phyloP scores from a whole-genome alignment of 768 basidiomycete species.

The Tylopilus balloui region DNA sequence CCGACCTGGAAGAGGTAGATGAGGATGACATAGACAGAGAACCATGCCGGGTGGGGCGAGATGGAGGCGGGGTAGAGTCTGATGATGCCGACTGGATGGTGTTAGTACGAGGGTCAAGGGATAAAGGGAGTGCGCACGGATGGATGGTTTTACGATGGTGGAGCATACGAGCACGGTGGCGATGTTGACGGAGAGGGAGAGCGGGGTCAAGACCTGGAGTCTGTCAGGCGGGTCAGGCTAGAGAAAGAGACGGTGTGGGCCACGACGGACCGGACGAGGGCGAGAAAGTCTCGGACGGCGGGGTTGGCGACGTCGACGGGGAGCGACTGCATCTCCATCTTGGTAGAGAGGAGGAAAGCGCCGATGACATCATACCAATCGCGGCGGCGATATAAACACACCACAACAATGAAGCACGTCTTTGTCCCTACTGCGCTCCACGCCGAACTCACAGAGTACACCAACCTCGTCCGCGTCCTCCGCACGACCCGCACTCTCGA shows the following conservation, averaged over 20 bases:
- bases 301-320: constrained; percentile 59
- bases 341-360: background rate
- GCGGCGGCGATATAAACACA: constrained; percentile 1
- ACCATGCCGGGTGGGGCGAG: constrained; percentile 56
- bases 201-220: constrained; percentile 83
- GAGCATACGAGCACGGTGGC: constrained; percentile 67
- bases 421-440: constrained; percentile 52
- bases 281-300: constrained; percentile 58
- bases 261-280: constrained; percentile 49
- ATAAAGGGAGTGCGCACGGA: constrained; percentile 34
- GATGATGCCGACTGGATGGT: constrained; percentile 43
- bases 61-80: constrained; percentile 62
- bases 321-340: constrained; percentile 48
- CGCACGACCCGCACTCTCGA: constrained; percentile 55
- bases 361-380: constrained; percentile 15
- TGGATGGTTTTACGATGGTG: constrained; percentile 59
- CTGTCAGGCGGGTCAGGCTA: constrained; percentile 26
- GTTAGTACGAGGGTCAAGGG: background rate
- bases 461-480: constrained; percentile 61
- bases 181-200: constrained; percentile 79
- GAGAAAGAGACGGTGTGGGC: background rate
- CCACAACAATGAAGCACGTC: constrained; percentile 26
- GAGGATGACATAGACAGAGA: constrained; percentile 55
- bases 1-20: constrained; percentile 71
- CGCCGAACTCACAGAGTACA: constrained; percentile 63